These are phyloP conservation scores for Trichocladium uniseriatum DNA, from an alignment of 495 filamentous ascomycete genomes.

Conservation along the genomic window DNA sequence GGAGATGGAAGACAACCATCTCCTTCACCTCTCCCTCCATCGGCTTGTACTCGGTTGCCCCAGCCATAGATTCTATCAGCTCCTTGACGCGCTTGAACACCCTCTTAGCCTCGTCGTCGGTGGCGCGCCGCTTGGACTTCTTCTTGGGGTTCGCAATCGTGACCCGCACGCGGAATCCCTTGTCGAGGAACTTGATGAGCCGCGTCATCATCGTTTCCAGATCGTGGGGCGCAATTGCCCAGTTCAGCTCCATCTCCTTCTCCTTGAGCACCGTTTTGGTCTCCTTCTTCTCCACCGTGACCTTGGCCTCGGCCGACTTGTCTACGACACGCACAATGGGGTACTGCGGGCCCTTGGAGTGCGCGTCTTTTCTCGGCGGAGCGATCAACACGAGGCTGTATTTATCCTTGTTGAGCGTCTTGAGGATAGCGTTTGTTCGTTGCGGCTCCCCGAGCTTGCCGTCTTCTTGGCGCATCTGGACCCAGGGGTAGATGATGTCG, in stretches of 20 bases:
- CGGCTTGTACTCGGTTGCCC: slow-evolving; percentile 30
- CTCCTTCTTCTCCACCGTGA: slow-evolving; percentile 19
- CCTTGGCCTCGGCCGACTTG: slow-evolving; percentile 20
- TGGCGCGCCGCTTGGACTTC: slow-evolving; percentile 22
- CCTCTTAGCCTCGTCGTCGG: slow-evolving; percentile 27
- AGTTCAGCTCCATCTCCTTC: slow-evolving; percentile 74
- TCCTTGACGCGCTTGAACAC: slow-evolving; percentile 27
- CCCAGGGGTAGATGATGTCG: slow-evolving; percentile 42
- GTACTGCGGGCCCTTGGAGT: slow-evolving; percentile 3
- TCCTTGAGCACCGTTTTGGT: slow-evolving; percentile 38
- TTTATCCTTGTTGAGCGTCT: slow-evolving; percentile 36
- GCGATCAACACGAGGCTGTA: slow-evolving; percentile 53
- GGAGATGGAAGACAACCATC: slow-evolving; percentile 27
- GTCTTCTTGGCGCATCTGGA: slow-evolving; percentile 47
- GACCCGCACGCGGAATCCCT: slow-evolving; percentile 56
- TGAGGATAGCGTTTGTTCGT: slow-evolving; percentile 36
- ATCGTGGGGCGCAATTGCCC: slow-evolving; percentile 66
- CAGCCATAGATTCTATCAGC: slow-evolving; percentile 21
- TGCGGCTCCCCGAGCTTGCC: slow-evolving; percentile 40
- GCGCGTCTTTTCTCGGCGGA: slow-evolving; percentile 11
- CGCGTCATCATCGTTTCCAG: slow-evolving; percentile 50
- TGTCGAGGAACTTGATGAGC: slow-evolving; percentile 51
- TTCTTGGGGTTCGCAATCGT: slow-evolving; percentile 40
- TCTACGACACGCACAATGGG: slow-evolving; percentile 62
- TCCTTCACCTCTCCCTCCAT: slow-evolving; percentile 31